A percentile compares a stretch with the other conserved stretches of the same genome.
Conservation (phyloP, 1,139 yeast species). For the Zygosaccharomyces sapae region DNA sequence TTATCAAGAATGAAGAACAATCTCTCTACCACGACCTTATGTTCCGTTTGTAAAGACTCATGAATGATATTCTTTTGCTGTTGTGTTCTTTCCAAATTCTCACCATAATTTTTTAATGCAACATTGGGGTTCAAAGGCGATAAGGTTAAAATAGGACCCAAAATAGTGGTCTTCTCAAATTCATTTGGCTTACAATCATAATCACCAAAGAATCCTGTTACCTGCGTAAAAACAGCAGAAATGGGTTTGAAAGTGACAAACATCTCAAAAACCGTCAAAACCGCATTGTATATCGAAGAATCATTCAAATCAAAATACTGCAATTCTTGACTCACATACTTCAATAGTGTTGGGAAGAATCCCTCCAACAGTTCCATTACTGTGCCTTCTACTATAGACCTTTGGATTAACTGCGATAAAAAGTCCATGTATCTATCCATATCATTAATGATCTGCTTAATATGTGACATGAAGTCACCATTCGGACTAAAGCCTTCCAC, state of each 20-base stretch:
- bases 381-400: slow-evolving; percentile 64
- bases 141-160: slow-evolving; percentile 73
- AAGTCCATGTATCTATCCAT: slow-evolving; percentile 48
- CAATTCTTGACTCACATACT: slow-evolving; percentile 18
- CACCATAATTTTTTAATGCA: slow-evolving; percentile 47
- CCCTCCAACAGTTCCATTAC: slow-evolving; percentile 56
- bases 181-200: slow-evolving; percentile 42
- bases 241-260: slow-evolving; percentile 60
- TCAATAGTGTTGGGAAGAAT: slow-evolving; percentile 48
- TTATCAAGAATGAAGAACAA: slow-evolving; percentile 67
- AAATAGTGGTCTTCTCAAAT: slow-evolving; percentile 56
- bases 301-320: slow-evolving; percentile 40
- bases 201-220: slow-evolving; percentile 48
- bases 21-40: slow-evolving; percentile 51
- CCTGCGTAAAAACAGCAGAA: slow-evolving; percentile 55
- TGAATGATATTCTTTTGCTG: slow-evolving; percentile 46
- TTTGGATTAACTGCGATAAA: slow-evolving; percentile 51
- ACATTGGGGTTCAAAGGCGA: slow-evolving; percentile 63
- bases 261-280: slow-evolving; percentile 53
- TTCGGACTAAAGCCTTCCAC: slow-evolving; percentile 39
- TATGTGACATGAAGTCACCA: slow-evolving; percentile 27
- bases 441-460: slow-evolving; percentile 37
- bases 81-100: slow-evolving; percentile 37
- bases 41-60: slow-evolving; percentile 58
- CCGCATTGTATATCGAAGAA: slow-evolving; percentile 49